Conservation (phyloP, 129 eudicot genomes). For the Lonicera japonica region DNA sequence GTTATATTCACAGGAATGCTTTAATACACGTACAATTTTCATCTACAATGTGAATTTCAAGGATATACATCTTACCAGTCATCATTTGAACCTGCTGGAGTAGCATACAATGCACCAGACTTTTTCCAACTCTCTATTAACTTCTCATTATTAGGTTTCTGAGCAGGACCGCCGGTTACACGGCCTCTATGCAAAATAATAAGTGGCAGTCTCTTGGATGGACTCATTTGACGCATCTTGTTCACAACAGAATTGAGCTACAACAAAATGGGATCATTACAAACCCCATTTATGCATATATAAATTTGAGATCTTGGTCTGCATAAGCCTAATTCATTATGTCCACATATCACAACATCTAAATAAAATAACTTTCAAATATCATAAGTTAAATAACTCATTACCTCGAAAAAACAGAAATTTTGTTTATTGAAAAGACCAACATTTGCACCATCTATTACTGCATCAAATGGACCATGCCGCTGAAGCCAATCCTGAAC, state of each 20-base stretch:
- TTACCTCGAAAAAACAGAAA: slow-evolving; percentile 67
- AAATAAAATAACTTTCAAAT: too few species aligned
- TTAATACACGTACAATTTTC: too few species aligned
- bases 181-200: slow-evolving; percentile 69
- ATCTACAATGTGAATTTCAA: not conserved
- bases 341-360: too few species aligned
- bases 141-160: slow-evolving; percentile 44
- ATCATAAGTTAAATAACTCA: too few species aligned
- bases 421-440: slow-evolving; percentile 44
- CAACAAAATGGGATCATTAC: slow-evolving; percentile 11
- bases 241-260: slow-evolving; percentile 64
- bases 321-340: too few species aligned
- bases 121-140: slow-evolving; percentile 65
- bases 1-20: too few species aligned
- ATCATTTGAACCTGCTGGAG: slow-evolving; percentile 95
- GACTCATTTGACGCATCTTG: slow-evolving; percentile 51
- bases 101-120: slow-evolving; percentile 76
- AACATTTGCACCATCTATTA: slow-evolving; percentile 92
- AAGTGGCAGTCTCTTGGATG: slow-evolving; percentile 68
- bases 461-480: slow-evolving; percentile 97
- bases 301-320: not conserved
- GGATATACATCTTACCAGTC: slow-evolving; percentile 58
- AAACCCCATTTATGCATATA: not conserved
- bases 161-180: slow-evolving; percentile 53
- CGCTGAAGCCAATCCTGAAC: slow-evolving; percentile 82